Evolutionary conservation across 257 asterid genomes (phyloP).

Genomic region (Solanum sparsipilum): DNA sequence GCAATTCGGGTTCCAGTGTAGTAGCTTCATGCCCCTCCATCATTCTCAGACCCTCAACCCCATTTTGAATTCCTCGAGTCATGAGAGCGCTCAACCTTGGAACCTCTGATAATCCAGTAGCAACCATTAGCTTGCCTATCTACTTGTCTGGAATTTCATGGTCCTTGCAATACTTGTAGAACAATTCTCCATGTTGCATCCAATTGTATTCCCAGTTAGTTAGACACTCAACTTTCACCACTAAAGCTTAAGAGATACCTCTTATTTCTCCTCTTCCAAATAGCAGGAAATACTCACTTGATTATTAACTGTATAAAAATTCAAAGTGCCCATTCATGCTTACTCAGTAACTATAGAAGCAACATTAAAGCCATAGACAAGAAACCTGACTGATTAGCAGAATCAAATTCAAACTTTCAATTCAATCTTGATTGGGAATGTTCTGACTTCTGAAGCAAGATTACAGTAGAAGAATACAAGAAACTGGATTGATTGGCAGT

Average conservation of each 20-base stretch:
- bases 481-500: neutral
- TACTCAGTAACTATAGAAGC: neutral
- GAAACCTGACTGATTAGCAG: neutral
- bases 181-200: slow-evolving; percentile 10
- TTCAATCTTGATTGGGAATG: neutral
- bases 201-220: neutral
- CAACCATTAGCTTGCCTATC: slow-evolving; percentile 85
- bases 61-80: slow-evolving; percentile 54
- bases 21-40: slow-evolving; percentile 52
- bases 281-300: neutral
- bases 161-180: slow-evolving; percentile 55
- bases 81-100: slow-evolving; percentile 47
- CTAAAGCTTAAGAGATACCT: neutral
- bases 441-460: too few relatives aligned
- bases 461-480: too few relatives aligned
- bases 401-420: neutral
- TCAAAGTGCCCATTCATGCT: neutral
- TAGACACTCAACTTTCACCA: neutral
- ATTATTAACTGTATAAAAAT: neutral
- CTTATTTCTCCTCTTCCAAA: neutral
- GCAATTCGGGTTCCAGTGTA: slow-evolving; percentile 55
- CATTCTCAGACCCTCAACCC: slow-evolving; percentile 50
- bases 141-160: slow-evolving; percentile 53
- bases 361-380: neutral
- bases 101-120: slow-evolving; percentile 56